Evolutionary conservation across 306 rosid species (phyloP).

Genomic region (Quercus suber): DNA sequence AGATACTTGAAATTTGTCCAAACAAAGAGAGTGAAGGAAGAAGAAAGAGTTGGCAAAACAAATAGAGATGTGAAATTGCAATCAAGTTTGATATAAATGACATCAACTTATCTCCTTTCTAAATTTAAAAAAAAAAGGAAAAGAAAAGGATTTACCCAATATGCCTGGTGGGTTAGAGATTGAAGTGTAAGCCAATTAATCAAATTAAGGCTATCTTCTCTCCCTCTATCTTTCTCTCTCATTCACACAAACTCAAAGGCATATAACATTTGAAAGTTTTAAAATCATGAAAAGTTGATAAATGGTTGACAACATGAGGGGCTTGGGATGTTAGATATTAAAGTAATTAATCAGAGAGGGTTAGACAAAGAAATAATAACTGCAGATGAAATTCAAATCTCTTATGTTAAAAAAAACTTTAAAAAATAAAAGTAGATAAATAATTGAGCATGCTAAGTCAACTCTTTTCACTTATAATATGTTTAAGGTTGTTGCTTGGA

Average conservation of each 20-base stretch:
- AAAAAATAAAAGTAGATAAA: not conserved
- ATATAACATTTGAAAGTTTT: not conserved
- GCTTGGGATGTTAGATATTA: not conserved
- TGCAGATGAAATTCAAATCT: not conserved
- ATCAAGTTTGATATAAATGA: not conserved
- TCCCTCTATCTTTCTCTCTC: not conserved
- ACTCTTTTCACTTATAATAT: not conserved
- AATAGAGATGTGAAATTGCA: not conserved
- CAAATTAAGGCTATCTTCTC: not conserved
- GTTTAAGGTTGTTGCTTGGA: not conserved
- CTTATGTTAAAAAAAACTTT: not conserved
- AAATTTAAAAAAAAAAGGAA: too few relatives aligned
- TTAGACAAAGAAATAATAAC: not conserved
- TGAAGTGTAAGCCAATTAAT: too few relatives aligned
- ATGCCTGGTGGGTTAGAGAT: too few relatives aligned
- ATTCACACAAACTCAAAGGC: too few relatives aligned
- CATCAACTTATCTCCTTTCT: not conserved
- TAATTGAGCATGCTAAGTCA: not conserved
- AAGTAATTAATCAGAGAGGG: not conserved
- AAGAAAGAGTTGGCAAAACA: not conserved
- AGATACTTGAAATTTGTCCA: not conserved
- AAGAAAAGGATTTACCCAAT: too few relatives aligned
- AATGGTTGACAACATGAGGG: not conserved
- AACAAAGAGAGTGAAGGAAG: not conserved
- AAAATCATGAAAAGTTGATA: not conserved